These are phyloP conservation scores for Silene coronaria DNA, from an alignment of 179 eudicot genomes.

Conservation along the genomic window DNA sequence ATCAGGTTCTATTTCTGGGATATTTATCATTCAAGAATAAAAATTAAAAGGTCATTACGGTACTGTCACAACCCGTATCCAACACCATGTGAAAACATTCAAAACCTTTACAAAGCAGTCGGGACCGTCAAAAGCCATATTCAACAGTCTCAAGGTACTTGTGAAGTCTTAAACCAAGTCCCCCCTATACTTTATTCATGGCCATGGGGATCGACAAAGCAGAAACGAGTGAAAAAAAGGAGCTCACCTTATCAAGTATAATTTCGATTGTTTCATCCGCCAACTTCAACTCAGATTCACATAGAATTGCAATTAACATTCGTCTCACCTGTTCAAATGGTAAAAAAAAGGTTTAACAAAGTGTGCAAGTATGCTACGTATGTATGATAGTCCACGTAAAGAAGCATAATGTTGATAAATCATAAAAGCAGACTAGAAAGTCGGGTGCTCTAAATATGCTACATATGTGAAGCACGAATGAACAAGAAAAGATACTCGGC, in stretches of 20 bases:
- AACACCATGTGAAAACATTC: no score
- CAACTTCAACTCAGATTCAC: conserved; percentile 84
- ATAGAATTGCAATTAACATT: conserved; percentile 84
- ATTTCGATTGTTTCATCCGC: conserved; percentile 80
- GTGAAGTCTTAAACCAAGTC: no score
- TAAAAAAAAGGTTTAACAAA: not conserved
- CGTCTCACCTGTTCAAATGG: conserved; percentile 65
- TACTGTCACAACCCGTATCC: no score
- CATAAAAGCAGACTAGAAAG: not conserved
- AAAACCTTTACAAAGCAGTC: no score
- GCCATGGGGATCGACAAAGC: not conserved
- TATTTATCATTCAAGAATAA: not conserved
- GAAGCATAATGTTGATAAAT: not conserved
- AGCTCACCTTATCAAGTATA: conserved; percentile 79
- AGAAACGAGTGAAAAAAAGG: not conserved
- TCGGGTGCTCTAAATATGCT: not conserved
- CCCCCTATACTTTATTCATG: not conserved
- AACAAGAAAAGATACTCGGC: not conserved
- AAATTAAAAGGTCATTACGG: not conserved
- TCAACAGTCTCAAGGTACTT: no score
- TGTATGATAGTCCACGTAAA: not conserved
- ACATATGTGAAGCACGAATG: not conserved
- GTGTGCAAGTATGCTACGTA: not conserved
- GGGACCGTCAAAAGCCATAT: no score
- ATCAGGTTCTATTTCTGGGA: not conserved